Evolutionary conservation across 306 rosid species (phyloP), one percentile per base, ranked within the genome.

Genomic region (Purshia tridentata): DNA sequence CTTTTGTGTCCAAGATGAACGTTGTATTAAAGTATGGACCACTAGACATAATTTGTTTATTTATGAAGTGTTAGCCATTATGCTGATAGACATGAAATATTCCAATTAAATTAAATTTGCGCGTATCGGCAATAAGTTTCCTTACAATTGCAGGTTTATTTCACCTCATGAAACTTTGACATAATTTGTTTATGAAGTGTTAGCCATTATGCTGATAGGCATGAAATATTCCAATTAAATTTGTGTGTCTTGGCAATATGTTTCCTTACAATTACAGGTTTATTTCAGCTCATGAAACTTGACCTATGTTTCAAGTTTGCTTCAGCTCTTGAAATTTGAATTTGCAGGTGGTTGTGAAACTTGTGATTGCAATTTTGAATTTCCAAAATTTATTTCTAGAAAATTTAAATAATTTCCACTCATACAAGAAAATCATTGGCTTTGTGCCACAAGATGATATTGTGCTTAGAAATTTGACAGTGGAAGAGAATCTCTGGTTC

Each of bases 391-490:
- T n/a, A n/a, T n/a, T n/a, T n/a, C n/a, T n/a, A n/a, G n/a, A n/a
- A n/a, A n/a, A n/a, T n/a, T n/a, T n/a, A n/a, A n/a, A n/a, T n/a
- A n/a, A n/a, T n/a, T n/a, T 94, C 73, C 77, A 81, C 11, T 89
- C 96, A 23, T 94, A 89, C 85, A 94, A 91, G 88, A 94, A 72
- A 85, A 86, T 94, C 78, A 89, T 94, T 54, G 99, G 99, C 3
- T 94, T 94, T 86, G 99, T 94, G 73, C 99, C 99, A 61, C 99
- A 94, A 81, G 97, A 94, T 84, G 99, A 94, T 86, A 90, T 94
- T 74, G 99, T 94, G 80, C 99, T 89, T 70, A 97, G 99, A 39
- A 94, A 94, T 78, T 87, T 94, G 87, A 91, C 97, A 4, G 99
- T 94, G 66, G 99, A 94, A 84, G 98, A 93, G 81, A 93, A 93